Percentiles rank a stretch among this genome's conserved stretches.
These are phyloP conservation scores for Gaeumannomyces tritici DNA, from an alignment of 2,329 filamentous ascomycete genomes.

Conservation along the genomic window DNA sequence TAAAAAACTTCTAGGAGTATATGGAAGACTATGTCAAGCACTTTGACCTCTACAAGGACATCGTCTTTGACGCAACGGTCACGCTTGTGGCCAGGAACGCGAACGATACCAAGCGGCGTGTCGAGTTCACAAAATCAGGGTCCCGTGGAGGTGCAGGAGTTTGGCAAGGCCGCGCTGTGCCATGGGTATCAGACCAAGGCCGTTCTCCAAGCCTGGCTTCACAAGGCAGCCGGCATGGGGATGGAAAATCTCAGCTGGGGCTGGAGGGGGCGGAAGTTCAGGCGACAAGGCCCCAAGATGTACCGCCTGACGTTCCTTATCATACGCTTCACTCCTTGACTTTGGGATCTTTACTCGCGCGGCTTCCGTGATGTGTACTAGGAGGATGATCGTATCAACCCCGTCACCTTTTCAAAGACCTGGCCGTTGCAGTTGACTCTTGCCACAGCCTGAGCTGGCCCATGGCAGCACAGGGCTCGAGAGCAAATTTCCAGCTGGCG, in stretches of 20 bases:
- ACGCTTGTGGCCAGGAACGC: conserved; percentile 5
- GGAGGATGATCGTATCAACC: too few species aligned
- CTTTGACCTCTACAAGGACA: conserved; percentile 8
- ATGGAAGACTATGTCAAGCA: conserved; percentile 23
- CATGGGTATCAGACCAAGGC: conserved; percentile 7
- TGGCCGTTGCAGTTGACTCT: too few species aligned
- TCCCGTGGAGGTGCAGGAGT: not conserved
- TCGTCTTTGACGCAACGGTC: conserved; percentile 7
- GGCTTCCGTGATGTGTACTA: too few species aligned
- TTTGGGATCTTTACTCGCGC: too few species aligned
- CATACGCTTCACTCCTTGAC: too few species aligned
- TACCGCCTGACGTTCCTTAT: conserved; percentile 26
- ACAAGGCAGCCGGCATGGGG: conserved; percentile 30
- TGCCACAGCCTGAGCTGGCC: too few species aligned
- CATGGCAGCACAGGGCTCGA: too few species aligned
- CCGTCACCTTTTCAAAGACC: not conserved
- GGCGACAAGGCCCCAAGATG: conserved; percentile 25
- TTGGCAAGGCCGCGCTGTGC: conserved; percentile 9
- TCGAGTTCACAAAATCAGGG: conserved; percentile 1
- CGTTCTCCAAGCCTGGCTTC: conserved; percentile 23
- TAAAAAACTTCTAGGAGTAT: conserved; percentile 23
- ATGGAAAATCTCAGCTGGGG: conserved; percentile 31
- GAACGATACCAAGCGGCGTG: conserved; percentile 6
- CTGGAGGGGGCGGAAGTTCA: conserved; percentile 28
- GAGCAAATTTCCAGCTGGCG: not conserved